Evolutionary conservation across 2,329 filamentous ascomycete genomes (phyloP).

Genomic region (Fusarium albosuccineum): DNA sequence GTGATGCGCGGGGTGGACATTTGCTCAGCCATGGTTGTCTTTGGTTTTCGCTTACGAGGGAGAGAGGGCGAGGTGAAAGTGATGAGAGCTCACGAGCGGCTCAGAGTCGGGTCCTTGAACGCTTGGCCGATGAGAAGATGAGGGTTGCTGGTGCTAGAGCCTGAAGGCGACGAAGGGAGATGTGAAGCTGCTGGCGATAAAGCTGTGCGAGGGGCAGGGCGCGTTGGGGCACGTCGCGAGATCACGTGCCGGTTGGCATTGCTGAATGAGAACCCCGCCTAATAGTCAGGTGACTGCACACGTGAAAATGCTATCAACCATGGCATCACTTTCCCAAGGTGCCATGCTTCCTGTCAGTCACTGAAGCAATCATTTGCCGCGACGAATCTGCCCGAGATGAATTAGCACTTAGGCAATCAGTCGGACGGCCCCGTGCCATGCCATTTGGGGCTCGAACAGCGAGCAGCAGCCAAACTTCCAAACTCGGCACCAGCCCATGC

Average conservation of each 20-base stretch:
- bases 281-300: background rate
- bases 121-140: background rate
- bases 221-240: constrained; percentile 36
- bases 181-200: constrained; percentile 29
- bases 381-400: background rate
- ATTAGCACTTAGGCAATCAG: background rate
- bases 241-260: constrained; percentile 32
- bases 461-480: background rate
- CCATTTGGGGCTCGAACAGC: background rate
- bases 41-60: constrained; percentile 24
- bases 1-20: constrained; percentile 84
- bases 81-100: rapidly evolving
- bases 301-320: constrained; percentile 4
- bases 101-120: background rate
- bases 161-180: background rate
- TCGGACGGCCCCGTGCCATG: background rate
- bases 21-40: constrained; percentile 72
- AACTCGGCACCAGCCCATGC: background rate
- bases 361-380: background rate
- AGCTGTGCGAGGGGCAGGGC: constrained; percentile 23
- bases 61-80: background rate
- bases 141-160: background rate
- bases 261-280: rapidly evolving
- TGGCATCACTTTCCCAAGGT: background rate
- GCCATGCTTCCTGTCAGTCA: background rate